Base-by-base conservation (phyloP, 768 basidiomycete species). In the Hygrocybe punicea region DNA sequence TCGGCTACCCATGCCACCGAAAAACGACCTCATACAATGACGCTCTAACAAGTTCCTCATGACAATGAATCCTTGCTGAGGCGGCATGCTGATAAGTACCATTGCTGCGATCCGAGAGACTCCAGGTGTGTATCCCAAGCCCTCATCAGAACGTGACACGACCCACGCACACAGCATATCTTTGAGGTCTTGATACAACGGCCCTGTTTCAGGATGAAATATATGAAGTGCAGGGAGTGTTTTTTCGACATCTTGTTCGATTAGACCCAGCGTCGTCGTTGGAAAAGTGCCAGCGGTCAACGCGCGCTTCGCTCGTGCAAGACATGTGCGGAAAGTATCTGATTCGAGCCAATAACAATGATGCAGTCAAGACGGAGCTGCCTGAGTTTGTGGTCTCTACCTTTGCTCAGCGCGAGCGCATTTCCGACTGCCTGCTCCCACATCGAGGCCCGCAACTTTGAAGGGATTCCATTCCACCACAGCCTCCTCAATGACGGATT, bases 391-490 rank as follows among this genome's bases (percentile, higher is more conserved):
- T 66, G 56, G 62, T 61, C 59, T 60, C 25, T 73, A 86, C 90
- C 90, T 86, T 89, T 93, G 69, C 84, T 85, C 53, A 96, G 70
- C 14, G 91, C 85, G 44, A 96, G 76, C 23, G 83, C 76, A 66
- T 96, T 96, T 7, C 93, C 93, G 14, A 88, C 83, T n/a, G 87
- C 91, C 51, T 79, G 79, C 67, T 89, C 84, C 93, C 93, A 96
- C 77, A 95, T 80, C 1, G 78, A 68, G 3, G 89, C 87, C 33
- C 93, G 82, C 54, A 92, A 70, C 65, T 90, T 89, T 0, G 87
- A 81, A 2, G 93, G 93, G 62, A 94, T 89, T 3, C 93, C 93
- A 29, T 78, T 78, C 92, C 92, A 93, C 93, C 93, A 96, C 8
- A 94, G 65, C 65, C 78, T 83, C 33, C 87, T 81, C 52, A 93